Evolutionary conservation across 2,329 filamentous ascomycete species (phyloP).

Genomic region (Arthrobotrys musiformis): DNA sequence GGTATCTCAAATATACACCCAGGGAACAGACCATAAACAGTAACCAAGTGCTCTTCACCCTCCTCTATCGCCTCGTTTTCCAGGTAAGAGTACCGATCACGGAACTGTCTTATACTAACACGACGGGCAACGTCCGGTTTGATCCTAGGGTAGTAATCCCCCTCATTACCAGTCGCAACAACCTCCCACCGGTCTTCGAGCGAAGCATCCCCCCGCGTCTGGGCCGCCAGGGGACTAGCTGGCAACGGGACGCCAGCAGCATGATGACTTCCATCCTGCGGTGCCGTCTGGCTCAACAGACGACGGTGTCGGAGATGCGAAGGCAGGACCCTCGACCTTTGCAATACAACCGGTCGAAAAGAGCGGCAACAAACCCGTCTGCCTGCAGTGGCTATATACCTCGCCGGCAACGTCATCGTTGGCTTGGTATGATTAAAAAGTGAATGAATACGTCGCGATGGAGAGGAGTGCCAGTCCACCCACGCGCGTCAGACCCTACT

Average conservation of each 20-base stretch:
- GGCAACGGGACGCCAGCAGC: neutral
- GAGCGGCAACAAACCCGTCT: slow-evolving; percentile 24
- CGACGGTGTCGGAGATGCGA: slow-evolving; percentile 10
- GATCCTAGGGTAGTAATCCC: slow-evolving; percentile 70
- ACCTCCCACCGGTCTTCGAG: slow-evolving; percentile 66
- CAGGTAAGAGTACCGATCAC: slow-evolving; percentile 62
- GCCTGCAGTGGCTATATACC: slow-evolving; percentile 30
- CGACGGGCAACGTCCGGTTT: slow-evolving; percentile 59
- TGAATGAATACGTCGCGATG: neutral
- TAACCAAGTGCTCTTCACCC: slow-evolving; percentile 58
- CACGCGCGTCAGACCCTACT: slow-evolving; percentile 6
- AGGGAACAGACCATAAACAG: slow-evolving; percentile 40
- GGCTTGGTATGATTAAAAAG: neutral
- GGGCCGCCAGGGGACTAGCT: slow-evolving; percentile 34
- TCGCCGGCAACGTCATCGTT: slow-evolving; percentile 30
- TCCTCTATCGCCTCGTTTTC: slow-evolving; percentile 60
- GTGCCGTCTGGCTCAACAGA: slow-evolving; percentile 2
- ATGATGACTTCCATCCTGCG: neutral
- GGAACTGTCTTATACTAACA: slow-evolving; percentile 61
- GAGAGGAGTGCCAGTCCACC: neutral
- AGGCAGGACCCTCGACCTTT: neutral
- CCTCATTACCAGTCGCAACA: slow-evolving; percentile 67
- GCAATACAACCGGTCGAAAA: neutral
- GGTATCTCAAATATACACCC: neutral
- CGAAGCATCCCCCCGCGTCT: neutral